These are phyloP conservation scores for Bolboschoenus planiculmis DNA, from an alignment of 176 grass and related monocot genomes.

Conservation along the genomic window DNA sequence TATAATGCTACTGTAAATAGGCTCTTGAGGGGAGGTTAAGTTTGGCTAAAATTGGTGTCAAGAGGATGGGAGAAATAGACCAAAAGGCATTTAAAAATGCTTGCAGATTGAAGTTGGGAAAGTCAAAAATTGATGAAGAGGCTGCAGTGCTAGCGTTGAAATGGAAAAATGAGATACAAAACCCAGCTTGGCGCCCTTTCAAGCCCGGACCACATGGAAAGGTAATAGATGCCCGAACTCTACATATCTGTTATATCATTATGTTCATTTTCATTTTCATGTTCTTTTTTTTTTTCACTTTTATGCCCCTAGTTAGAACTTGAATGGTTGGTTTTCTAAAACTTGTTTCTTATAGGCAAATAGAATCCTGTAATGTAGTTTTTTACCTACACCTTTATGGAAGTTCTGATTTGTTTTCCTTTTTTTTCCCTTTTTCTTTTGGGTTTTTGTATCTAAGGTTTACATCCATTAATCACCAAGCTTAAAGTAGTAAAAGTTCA, in stretches of 20 bases:
- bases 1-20: conserved; percentile 17
- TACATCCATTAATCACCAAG: background rate
- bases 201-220: conserved; percentile 26
- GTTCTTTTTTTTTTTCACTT: background rate
- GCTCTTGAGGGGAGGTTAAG: conserved; percentile 11
- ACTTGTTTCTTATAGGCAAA: background rate
- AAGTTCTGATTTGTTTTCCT: background rate
- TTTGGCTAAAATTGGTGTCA: conserved; percentile 36
- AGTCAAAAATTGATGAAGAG: conserved; percentile 30
- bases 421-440: background rate
- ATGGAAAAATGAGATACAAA: conserved; percentile 68
- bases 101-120: conserved; percentile 34
- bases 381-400: background rate
- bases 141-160: conserved; percentile 28
- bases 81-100: conserved; percentile 32
- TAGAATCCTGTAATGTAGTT: background rate
- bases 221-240: conserved; percentile 30
- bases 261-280: too few species aligned
- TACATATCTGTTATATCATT: background rate
- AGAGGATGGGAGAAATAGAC: conserved; percentile 59
- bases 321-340: background rate
- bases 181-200: conserved; percentile 59
- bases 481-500: background rate
- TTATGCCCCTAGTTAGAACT: background rate
- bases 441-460: background rate